These are phyloP conservation scores for Leccinum variicolor DNA, from an alignment of 768 basidiomycete species.

Conservation along the genomic window DNA sequence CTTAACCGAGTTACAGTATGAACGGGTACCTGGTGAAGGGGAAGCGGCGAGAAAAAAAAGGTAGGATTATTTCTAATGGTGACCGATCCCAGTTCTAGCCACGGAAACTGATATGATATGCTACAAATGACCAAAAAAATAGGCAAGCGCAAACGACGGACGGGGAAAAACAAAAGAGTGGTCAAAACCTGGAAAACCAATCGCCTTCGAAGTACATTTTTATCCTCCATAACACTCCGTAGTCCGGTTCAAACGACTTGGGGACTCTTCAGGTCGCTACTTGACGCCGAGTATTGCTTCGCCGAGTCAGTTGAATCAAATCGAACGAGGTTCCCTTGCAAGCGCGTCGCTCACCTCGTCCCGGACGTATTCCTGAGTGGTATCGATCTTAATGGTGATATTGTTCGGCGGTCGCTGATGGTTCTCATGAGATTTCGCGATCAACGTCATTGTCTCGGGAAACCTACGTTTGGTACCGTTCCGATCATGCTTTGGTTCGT, in stretches of 20 bases:
- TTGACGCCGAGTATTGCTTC: constrained; percentile 22
- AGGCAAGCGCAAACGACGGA: background rate
- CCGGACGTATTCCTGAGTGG: constrained; percentile 51
- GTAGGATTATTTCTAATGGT: background rate
- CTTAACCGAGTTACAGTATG: background rate
- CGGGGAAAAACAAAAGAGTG: background rate
- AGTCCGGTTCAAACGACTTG: constrained; percentile 14
- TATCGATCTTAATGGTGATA: constrained; percentile 67
- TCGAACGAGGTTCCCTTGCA: background rate
- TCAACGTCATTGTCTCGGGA: no score
- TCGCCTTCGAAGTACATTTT: constrained; percentile 2
- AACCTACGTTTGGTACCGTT: constrained; percentile 11
- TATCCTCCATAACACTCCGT: background rate
- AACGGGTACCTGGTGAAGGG: background rate
- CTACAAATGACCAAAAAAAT: constrained; percentile 16
- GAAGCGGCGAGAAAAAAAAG: background rate
- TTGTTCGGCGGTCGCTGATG: constrained; percentile 38
- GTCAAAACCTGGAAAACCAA: constrained; percentile 1
- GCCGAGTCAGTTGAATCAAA: background rate
- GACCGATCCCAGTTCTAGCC: constrained; percentile 18
- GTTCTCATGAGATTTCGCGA: background rate
- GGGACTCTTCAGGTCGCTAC: constrained; percentile 17
- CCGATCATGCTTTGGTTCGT: constrained; percentile 11
- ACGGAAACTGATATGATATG: constrained; percentile 2
- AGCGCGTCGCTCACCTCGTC: constrained; percentile 32